Evolutionary conservation across 805 yeast genomes (phyloP).

Genomic region (Metschnikowia gelsemii): DNA sequence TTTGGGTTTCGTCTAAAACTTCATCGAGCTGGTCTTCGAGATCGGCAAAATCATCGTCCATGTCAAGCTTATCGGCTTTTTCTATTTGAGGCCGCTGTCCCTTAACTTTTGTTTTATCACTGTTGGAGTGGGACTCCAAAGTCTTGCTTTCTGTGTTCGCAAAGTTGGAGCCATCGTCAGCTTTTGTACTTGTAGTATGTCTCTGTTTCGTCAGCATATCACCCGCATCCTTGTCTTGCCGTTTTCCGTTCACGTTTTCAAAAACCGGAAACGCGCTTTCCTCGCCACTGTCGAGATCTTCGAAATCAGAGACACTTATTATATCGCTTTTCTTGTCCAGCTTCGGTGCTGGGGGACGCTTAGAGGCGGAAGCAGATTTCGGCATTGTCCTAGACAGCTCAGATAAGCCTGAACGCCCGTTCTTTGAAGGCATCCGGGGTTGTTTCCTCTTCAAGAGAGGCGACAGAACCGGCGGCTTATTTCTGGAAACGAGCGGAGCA

Average conservation of each 20-base stretch:
- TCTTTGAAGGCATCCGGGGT: not conserved
- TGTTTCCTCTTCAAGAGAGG: conserved; percentile 7
- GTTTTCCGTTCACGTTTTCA: not conserved
- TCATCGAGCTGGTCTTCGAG: conserved; percentile 44
- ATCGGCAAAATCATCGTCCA: conserved; percentile 43
- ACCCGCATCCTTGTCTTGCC: not conserved
- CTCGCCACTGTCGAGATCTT: conserved; percentile 27
- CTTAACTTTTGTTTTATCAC: not conserved
- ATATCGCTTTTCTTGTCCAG: conserved; percentile 18
- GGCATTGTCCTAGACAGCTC: not conserved
- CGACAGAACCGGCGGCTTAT: conserved; percentile 7
- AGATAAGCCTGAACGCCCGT: not conserved
- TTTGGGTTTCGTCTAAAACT: conserved; percentile 30
- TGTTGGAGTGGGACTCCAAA: too few species aligned
- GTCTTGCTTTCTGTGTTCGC: not conserved
- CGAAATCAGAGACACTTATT: conserved; percentile 41
- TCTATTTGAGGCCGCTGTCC: conserved; percentile 3
- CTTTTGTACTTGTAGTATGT: not conserved
- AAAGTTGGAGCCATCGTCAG: not conserved
- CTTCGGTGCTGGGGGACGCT: conserved; percentile 19
- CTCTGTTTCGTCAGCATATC: not conserved
- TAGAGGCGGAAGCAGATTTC: conserved; percentile 13
- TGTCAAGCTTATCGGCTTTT: conserved; percentile 20
- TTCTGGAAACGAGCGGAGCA: not conserved
- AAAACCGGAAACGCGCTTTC: conserved; percentile 10